Conservation (phyloP, 495 filamentous ascomycete species). For the Podospora didyma region DNA sequence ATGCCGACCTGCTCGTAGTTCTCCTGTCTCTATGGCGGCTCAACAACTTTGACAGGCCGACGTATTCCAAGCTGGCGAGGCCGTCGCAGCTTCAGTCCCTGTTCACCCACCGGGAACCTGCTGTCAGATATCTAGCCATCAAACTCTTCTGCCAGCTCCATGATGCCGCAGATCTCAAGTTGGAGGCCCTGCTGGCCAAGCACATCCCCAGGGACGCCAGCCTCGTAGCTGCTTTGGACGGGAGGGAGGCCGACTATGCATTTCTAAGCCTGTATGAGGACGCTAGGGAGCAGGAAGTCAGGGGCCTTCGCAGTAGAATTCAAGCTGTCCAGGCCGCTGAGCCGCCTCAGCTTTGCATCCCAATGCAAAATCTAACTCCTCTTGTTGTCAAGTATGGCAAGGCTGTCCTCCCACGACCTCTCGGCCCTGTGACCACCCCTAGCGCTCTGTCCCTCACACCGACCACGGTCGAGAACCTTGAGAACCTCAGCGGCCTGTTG, state of each 20-base stretch:
- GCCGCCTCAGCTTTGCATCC: conserved; percentile 14
- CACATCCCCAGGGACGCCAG: conserved; percentile 56
- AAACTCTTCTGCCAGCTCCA: conserved; percentile 74
- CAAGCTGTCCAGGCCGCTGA: conserved; percentile 7
- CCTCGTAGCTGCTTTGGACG: conserved; percentile 71
- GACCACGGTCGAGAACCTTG: conserved; percentile 67
- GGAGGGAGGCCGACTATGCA: conserved; percentile 71
- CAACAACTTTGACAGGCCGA: conserved; percentile 64
- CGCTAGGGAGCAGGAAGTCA: conserved; percentile 39
- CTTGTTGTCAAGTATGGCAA: conserved; percentile 49
- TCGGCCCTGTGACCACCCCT: conserved; percentile 42
- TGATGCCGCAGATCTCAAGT: conserved; percentile 72
- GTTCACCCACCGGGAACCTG: conserved; percentile 55
- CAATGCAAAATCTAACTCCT: conserved; percentile 35
- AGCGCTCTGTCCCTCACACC: conserved; percentile 65
- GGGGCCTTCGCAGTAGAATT: conserved; percentile 37
- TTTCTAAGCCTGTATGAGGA: conserved; percentile 83
- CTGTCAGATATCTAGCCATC: conserved; percentile 75
- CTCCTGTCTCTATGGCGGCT: conserved; percentile 74
- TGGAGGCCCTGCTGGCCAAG: conserved; percentile 62
- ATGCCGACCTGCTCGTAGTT: conserved; percentile 32
- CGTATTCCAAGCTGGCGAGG: conserved; percentile 57
- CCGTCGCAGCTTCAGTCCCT: conserved; percentile 64
- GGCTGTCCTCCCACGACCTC: conserved; percentile 63
- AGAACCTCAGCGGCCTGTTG: conserved; percentile 60